phyloP scores from a whole-genome alignment of 1,284 basidiomycete genomes.

The Fomitopsis pinicola region DNA sequence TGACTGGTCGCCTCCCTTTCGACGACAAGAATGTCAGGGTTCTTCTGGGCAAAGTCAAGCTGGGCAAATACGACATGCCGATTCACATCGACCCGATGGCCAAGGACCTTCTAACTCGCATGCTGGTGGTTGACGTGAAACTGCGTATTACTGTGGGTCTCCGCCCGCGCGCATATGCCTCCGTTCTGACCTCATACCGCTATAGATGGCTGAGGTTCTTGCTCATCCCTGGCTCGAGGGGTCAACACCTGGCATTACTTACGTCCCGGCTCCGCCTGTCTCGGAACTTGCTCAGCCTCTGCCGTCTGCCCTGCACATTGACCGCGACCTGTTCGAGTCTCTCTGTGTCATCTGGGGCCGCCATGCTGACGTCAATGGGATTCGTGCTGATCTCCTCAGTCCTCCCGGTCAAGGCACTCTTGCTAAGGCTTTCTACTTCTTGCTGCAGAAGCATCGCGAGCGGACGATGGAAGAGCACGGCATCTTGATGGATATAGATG shows the following conservation, averaged over 20 bases:
- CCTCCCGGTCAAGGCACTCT: constrained; percentile 66
- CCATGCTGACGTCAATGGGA: constrained; percentile 52
- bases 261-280: constrained; percentile 63
- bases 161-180: neutral
- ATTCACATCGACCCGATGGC: constrained; percentile 68
- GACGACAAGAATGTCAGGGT: constrained; percentile 83
- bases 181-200: constrained; percentile 3
- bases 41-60: constrained; percentile 88
- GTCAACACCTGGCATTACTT: constrained; percentile 45
- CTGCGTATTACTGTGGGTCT: constrained; percentile 77
- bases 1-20: constrained; percentile 86
- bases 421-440: constrained; percentile 92
- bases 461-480: constrained; percentile 65
- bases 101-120: constrained; percentile 71
- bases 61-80: constrained; percentile 84
- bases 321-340: constrained; percentile 84
- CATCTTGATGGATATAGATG: constrained; percentile 39
- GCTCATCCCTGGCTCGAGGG: constrained; percentile 78
- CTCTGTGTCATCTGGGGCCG: constrained; percentile 87
- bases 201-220: constrained; percentile 84
- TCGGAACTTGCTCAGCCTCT: constrained; percentile 64
- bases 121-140: constrained; percentile 90
- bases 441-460: constrained; percentile 79
- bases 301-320: constrained; percentile 69
- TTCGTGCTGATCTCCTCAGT: constrained; percentile 61